Percentiles rank a stretch among this genome's conserved stretches.
Evolutionary conservation across 1,284 basidiomycete species (phyloP).

Genomic region (Malassezia yamatoensis): DNA sequence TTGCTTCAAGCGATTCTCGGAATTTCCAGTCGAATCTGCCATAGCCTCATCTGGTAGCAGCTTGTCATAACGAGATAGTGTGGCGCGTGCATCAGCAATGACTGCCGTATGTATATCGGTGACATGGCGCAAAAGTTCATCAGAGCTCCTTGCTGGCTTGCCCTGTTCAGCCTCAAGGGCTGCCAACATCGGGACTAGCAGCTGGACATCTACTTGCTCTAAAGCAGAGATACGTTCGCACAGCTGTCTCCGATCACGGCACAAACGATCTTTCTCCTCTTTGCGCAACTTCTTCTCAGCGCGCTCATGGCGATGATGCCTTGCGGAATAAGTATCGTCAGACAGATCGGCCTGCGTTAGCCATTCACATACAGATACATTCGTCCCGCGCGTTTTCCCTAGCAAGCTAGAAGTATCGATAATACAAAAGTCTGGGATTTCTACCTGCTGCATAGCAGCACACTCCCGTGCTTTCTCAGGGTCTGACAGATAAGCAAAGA

Average conservation of each 20-base stretch:
- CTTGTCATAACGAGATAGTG: slow-evolving; percentile 11
- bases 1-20: no score
- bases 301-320: slow-evolving; percentile 9
- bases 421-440: slow-evolving; percentile 11
- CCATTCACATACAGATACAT: background rate
- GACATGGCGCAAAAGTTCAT: background rate
- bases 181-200: slow-evolving; percentile 9
- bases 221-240: slow-evolving; percentile 3
- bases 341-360: slow-evolving; percentile 7
- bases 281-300: slow-evolving; percentile 14
- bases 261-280: slow-evolving; percentile 12
- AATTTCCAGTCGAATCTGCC: no score
- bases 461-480: slow-evolving; percentile 14
- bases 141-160: background rate
- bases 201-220: slow-evolving; percentile 5
- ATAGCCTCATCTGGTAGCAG: slow-evolving; percentile 9
- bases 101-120: background rate
- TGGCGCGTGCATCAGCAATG: slow-evolving; percentile 5
- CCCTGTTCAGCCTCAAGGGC: slow-evolving; percentile 1
- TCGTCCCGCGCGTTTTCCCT: slow-evolving; percentile 9
- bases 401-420: slow-evolving; percentile 1
- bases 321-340: slow-evolving; percentile 6
- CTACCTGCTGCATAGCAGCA: slow-evolving; percentile 3
- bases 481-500: slow-evolving; percentile 12
- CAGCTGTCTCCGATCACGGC: slow-evolving; percentile 6